Conservation (phyloP, 805 yeast species). For the Blastobotrys terrestris region DNA sequence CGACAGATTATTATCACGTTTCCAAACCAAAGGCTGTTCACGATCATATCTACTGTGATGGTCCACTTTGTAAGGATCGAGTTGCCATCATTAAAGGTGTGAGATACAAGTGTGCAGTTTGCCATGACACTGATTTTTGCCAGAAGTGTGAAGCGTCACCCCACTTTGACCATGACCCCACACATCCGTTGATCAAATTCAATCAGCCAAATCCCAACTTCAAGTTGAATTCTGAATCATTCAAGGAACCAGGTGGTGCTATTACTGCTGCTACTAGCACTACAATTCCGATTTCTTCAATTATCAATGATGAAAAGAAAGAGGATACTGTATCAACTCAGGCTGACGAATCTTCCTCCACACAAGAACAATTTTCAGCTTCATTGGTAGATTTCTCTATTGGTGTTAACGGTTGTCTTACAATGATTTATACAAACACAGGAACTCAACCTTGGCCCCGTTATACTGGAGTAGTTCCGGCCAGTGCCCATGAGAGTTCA, state of each 20-base stretch:
- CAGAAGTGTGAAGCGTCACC: conserved; percentile 30
- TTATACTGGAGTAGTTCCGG: conserved; percentile 5
- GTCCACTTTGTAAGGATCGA: conserved; percentile 20
- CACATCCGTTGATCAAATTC: conserved; percentile 26
- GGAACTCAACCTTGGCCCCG: conserved; percentile 17
- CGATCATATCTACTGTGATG: conserved; percentile 24
- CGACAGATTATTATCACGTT: neutral
- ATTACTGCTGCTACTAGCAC: neutral
- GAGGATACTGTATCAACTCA: neutral
- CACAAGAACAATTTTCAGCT: neutral
- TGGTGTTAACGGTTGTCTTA: conserved; percentile 2
- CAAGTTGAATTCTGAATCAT: neutral
- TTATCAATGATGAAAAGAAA: neutral
- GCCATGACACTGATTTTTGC: conserved; percentile 36
- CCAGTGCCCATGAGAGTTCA: neutral
- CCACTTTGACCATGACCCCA: conserved; percentile 10
- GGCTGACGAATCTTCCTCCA: neutral
- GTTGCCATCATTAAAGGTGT: conserved; percentile 31
- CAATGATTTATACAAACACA: conserved; percentile 9
- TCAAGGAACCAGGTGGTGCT: neutral
- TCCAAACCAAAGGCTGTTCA: conserved; percentile 7
- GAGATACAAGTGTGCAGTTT: conserved; percentile 43
- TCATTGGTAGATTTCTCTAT: neutral
- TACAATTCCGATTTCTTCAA: neutral
- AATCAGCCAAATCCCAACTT: conserved; percentile 22